Evolutionary conservation across 2,329 filamentous ascomycete species (phyloP).

Genomic region (Fusarium sp.): DNA sequence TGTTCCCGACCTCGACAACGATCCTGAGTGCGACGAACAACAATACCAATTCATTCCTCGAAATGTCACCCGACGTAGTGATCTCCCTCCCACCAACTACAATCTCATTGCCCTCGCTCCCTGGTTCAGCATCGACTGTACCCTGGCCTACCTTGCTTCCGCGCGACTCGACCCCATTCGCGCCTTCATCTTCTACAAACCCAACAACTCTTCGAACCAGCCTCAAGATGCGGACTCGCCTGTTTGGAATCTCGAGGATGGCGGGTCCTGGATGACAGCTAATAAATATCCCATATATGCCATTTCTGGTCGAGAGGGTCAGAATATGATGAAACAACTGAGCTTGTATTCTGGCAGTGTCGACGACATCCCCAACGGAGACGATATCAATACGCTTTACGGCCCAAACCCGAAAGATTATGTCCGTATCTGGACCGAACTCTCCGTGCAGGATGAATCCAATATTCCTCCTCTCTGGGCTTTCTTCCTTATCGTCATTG

Average conservation of each 20-base stretch:
- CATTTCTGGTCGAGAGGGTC: slow-evolving; percentile 77
- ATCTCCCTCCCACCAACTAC: slow-evolving; percentile 79
- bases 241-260: slow-evolving; percentile 80
- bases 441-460: slow-evolving; percentile 63
- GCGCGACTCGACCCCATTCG: slow-evolving; percentile 72
- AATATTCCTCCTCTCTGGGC: slow-evolving; percentile 84
- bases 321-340: slow-evolving; percentile 78
- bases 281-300: slow-evolving; percentile 88
- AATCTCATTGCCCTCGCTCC: slow-evolving; percentile 87
- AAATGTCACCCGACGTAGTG: slow-evolving; percentile 80
- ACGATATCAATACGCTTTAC: slow-evolving; percentile 69
- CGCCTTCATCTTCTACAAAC: slow-evolving; percentile 75
- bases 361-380: slow-evolving; percentile 71
- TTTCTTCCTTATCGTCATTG: slow-evolving; percentile 80
- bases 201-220: slow-evolving; percentile 68
- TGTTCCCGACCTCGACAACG: slow-evolving; percentile 77
- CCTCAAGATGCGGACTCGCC: slow-evolving; percentile 77
- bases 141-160: slow-evolving; percentile 77
- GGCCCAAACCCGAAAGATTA: slow-evolving; percentile 71
- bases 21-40: slow-evolving; percentile 74
- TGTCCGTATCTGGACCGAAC: slow-evolving; percentile 72
- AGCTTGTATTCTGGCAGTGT: slow-evolving; percentile 84
- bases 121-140: slow-evolving; percentile 84
- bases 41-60: slow-evolving; percentile 77
- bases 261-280: slow-evolving; percentile 78